Percentiles rank a stretch among this genome's conserved stretches.
Evolutionary conservation across 306 rosid species (phyloP).

Genomic region (Trichosanthes truncata): DNA sequence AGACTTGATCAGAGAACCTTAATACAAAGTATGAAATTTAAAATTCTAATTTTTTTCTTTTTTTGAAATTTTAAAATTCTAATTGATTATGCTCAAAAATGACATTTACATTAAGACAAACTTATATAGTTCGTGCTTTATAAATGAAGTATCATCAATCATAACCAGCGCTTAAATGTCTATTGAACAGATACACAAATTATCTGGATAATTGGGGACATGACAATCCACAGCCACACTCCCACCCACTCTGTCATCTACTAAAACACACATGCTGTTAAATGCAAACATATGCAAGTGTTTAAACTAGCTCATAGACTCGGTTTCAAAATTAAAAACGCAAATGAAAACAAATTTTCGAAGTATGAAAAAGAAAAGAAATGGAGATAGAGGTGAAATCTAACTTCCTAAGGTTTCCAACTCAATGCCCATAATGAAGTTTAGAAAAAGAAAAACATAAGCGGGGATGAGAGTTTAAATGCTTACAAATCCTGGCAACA

Average conservation of each 20-base stretch:
- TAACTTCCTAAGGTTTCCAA: not conserved
- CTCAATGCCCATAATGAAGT: not conserved
- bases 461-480: not conserved
- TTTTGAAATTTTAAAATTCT: too few relatives aligned
- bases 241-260: not conserved
- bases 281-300: not conserved
- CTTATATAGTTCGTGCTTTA: too few relatives aligned
- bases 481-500: constrained; percentile 73
- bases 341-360: not conserved
- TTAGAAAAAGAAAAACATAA: not conserved
- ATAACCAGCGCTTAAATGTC: not conserved
- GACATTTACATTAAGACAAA: not conserved
- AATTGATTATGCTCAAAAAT: not conserved
- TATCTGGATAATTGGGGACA: not conserved
- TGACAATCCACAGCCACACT: not conserved
- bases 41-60: too few relatives aligned
- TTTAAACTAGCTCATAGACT: not conserved
- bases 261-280: not conserved
- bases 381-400: not conserved
- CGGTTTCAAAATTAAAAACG: not conserved
- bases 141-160: not conserved
- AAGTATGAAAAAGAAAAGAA: too few relatives aligned
- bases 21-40: too few relatives aligned
- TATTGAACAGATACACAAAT: not conserved
- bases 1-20: too few relatives aligned